Evolutionary conservation across 2,329 filamentous ascomycete genomes (phyloP).

Genomic region (Arthrobotrys musiformis): DNA sequence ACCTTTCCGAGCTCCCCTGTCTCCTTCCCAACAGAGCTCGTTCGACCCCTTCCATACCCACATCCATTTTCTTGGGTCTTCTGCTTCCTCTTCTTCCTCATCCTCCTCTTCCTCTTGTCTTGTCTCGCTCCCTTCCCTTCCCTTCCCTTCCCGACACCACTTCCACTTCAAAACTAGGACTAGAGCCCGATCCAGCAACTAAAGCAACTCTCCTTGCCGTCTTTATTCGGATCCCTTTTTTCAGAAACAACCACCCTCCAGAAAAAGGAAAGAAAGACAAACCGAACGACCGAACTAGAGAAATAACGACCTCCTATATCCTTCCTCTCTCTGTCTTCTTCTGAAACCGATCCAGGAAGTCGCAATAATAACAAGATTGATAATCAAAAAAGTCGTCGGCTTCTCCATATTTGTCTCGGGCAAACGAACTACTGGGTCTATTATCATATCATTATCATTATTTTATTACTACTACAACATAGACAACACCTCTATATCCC

Average conservation of each 20-base stretch:
- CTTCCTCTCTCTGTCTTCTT: background rate
- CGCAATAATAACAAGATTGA: too few relatives aligned
- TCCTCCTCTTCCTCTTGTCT: too few relatives aligned
- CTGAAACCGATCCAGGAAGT: too few relatives aligned
- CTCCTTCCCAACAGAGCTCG: conserved; percentile 38
- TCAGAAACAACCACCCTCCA: background rate
- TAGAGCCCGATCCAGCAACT: too few relatives aligned
- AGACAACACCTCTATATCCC: background rate
- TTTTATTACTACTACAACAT: background rate
- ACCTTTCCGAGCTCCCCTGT: conserved; percentile 34
- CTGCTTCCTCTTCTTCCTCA: too few relatives aligned
- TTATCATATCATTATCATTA: background rate
- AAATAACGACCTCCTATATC: background rate
- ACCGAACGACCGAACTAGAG: too few relatives aligned
- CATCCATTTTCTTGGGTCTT: too few relatives aligned
- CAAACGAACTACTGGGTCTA: background rate
- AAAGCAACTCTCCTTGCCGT: background rate
- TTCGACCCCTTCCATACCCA: conserved; percentile 2
- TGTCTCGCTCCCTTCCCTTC: background rate
- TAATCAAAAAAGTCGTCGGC: background rate
- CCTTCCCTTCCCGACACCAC: background rate
- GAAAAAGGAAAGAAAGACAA: too few relatives aligned
- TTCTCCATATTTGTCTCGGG: background rate
- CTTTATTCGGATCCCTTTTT: conserved; percentile 1
- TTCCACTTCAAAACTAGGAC: too few relatives aligned